Percentiles rank a stretch among this genome's conserved stretches.
These are phyloP conservation scores for Rasamsonia emersonii DNA, from an alignment of 2,329 filamentous ascomycete genomes.

Conservation along the genomic window DNA sequence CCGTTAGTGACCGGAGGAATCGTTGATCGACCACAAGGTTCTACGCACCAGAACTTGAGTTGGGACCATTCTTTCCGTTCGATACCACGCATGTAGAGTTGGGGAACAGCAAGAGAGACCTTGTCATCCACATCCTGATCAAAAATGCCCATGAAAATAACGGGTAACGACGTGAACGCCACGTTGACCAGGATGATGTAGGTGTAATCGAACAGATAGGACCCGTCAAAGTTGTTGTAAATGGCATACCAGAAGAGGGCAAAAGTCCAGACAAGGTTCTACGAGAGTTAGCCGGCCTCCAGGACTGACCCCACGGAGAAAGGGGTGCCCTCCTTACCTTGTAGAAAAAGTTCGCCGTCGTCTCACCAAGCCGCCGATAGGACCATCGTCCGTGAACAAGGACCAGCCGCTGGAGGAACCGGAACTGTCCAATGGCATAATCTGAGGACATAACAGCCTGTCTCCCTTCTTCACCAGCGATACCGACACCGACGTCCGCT, in stretches of 20 bases:
- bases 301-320: slow-evolving; percentile 1
- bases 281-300: slow-evolving; percentile 17
- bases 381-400: slow-evolving; percentile 92
- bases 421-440: slow-evolving; percentile 90
- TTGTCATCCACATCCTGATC: slow-evolving; percentile 95
- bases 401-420: slow-evolving; percentile 74
- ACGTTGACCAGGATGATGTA: slow-evolving; percentile 97
- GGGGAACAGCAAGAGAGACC: slow-evolving; percentile 86
- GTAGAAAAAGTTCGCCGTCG: slow-evolving; percentile 98
- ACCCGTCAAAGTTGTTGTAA: slow-evolving; percentile 91
- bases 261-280: slow-evolving; percentile 97
- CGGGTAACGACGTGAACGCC: slow-evolving; percentile 88
- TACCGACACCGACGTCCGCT: slow-evolving; percentile 91
- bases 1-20: slow-evolving; percentile 3
- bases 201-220: slow-evolving; percentile 94
- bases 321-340: slow-evolving; percentile 49
- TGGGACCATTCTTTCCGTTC: slow-evolving; percentile 96
- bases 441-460: slow-evolving; percentile 95
- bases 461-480: slow-evolving; percentile 83
- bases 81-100: slow-evolving; percentile 91
- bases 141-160: slow-evolving; percentile 91
- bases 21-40: slow-evolving; percentile 1
- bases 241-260: slow-evolving; percentile 96
- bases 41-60: slow-evolving; percentile 80
- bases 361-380: slow-evolving; percentile 87